Conservation (phyloP, 768 basidiomycete genomes). For the Pleurotus cornucopiae region DNA sequence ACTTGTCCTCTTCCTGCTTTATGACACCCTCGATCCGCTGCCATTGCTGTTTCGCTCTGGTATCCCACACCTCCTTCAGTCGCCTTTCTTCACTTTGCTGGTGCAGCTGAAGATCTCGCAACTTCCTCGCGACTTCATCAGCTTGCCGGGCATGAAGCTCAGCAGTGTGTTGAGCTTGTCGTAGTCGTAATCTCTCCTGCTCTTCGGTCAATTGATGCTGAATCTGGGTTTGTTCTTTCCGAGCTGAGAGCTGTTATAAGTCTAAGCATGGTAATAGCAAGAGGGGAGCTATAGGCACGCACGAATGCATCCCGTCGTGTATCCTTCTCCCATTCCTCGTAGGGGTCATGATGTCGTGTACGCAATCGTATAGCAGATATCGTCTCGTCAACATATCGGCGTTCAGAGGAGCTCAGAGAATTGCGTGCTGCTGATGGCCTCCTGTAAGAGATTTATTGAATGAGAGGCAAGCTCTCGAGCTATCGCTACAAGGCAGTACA, state of each 20-base stretch:
- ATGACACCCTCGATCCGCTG: slow-evolving; percentile 62
- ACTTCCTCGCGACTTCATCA: slow-evolving; percentile 42
- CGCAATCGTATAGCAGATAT: slow-evolving; percentile 48
- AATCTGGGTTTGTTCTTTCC: slow-evolving; percentile 32
- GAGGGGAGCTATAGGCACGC: slow-evolving; percentile 16
- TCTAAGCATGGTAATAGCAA: not conserved
- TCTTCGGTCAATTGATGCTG: slow-evolving; percentile 33
- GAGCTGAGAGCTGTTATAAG: slow-evolving; percentile 35
- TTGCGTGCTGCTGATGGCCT: slow-evolving; percentile 22
- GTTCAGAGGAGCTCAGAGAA: slow-evolving; percentile 32
- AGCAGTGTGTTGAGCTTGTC: slow-evolving; percentile 30
- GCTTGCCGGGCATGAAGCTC: slow-evolving; percentile 44
- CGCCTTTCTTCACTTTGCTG: slow-evolving; percentile 43
- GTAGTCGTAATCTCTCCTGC: slow-evolving; percentile 37
- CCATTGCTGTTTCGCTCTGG: slow-evolving; percentile 50
- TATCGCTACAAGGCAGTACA: slow-evolving; percentile 10
- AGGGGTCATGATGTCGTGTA: slow-evolving; percentile 49
- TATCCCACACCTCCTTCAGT: slow-evolving; percentile 43
- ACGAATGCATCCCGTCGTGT: slow-evolving; percentile 50
- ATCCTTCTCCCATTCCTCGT: slow-evolving; percentile 54
- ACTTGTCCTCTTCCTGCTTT: slow-evolving; percentile 57
- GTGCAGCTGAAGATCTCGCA: slow-evolving; percentile 38
- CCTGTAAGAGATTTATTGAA: not conserved
- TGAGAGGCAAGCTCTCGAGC: not conserved
- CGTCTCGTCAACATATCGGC: slow-evolving; percentile 42